These are phyloP conservation scores for Laetiporus sulphureus DNA, from an alignment of 1,284 basidiomycete genomes.

Conservation along the genomic window DNA sequence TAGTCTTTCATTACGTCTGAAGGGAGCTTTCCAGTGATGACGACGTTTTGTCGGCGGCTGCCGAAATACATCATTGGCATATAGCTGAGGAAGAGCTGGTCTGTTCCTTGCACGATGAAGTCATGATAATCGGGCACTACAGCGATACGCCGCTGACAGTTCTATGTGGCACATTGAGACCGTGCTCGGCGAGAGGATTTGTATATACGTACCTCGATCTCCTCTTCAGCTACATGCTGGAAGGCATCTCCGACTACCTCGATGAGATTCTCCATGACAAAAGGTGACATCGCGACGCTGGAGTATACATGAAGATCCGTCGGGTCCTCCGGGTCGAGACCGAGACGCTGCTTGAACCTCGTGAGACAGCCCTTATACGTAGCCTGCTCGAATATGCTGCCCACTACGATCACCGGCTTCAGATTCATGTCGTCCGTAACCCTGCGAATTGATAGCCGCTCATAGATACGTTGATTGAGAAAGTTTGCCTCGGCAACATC, in stretches of 20 bases:
- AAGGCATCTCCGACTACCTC: conserved; percentile 28
- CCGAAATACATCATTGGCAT: conserved; percentile 31
- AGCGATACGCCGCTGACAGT: neutral
- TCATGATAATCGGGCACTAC: conserved; percentile 22
- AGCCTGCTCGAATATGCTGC: conserved; percentile 26
- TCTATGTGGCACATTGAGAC: neutral
- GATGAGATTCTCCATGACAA: conserved; percentile 28
- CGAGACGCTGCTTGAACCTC: conserved; percentile 30
- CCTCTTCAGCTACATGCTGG: conserved; percentile 27
- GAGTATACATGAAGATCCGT: conserved; percentile 32
- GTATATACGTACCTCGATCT: conserved; percentile 22
- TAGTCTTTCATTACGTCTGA: conserved; percentile 15
- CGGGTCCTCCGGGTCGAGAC: conserved; percentile 21
- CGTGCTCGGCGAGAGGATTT: too few relatives aligned
- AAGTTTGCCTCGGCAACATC: conserved; percentile 38
- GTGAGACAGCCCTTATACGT: conserved; percentile 28
- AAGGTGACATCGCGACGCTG: conserved; percentile 39
- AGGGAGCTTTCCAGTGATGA: conserved; percentile 27
- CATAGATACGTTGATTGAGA: conserved; percentile 34
- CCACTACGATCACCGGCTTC: conserved; percentile 30
- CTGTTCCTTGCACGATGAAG: conserved; percentile 35
- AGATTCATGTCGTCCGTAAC: conserved; percentile 18
- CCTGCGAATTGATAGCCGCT: conserved; percentile 10
- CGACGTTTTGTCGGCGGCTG: conserved; percentile 31
- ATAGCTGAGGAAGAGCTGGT: conserved; percentile 30